Evolutionary conservation across 257 asterid genomes (phyloP).

Genomic region (Forsythia viridissima): DNA sequence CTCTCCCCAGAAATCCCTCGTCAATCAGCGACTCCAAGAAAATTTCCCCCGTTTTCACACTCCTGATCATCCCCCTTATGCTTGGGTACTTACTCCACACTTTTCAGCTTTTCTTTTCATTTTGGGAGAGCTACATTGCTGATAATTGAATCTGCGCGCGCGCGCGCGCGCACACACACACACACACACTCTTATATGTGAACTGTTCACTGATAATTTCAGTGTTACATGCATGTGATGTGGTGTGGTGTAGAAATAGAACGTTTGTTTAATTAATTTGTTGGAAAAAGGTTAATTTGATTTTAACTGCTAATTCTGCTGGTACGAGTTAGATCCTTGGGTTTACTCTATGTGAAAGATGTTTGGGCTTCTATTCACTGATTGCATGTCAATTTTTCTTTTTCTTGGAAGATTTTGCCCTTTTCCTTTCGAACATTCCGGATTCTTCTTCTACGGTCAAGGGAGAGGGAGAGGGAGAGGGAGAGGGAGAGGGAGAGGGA

Average conservation of each 20-base stretch:
- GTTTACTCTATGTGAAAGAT: neutral
- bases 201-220: neutral
- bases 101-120: neutral
- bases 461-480: neutral
- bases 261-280: neutral
- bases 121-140: neutral
- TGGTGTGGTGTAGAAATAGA: neutral
- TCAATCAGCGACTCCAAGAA: slow-evolving; percentile 34
- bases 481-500: neutral
- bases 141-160: neutral
- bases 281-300: slow-evolving; percentile 16
- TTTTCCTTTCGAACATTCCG: neutral
- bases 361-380: slow-evolving; percentile 1
- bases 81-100: slow-evolving; percentile 34
- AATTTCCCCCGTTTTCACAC: slow-evolving; percentile 31
- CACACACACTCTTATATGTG: neutral
- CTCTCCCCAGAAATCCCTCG: slow-evolving; percentile 23
- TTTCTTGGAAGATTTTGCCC: neutral
- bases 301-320: neutral
- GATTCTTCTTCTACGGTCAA: neutral
- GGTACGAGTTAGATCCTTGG: neutral
- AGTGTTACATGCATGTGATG: slow-evolving; percentile 15
- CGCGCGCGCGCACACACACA: neutral
- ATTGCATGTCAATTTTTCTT: slow-evolving; percentile 21
- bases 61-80: slow-evolving; percentile 68